A percentile compares a stretch with the other conserved stretches of the same genome.
These are phyloP conservation scores for Aspergillus sparsus DNA, from an alignment of 495 filamentous ascomycete species.

Conservation along the genomic window DNA sequence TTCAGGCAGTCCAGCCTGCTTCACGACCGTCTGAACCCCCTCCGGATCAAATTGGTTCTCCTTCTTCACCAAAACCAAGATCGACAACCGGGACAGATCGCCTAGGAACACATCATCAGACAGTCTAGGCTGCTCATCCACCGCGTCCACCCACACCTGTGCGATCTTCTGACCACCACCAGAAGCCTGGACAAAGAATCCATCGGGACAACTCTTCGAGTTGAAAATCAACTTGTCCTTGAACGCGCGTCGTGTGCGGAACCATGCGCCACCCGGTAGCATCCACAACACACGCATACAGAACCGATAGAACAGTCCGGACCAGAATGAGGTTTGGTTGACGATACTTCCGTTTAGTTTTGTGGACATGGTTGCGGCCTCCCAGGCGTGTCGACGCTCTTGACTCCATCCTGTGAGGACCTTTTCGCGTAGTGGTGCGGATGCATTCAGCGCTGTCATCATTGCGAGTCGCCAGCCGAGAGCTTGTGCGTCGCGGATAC, in stretches of 20 bases:
- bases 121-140: background rate
- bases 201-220: background rate
- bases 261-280: constrained; percentile 5
- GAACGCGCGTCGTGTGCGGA: constrained; percentile 1
- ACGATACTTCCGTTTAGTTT: constrained; percentile 14
- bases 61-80: background rate
- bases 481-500: background rate
- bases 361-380: constrained; percentile 9
- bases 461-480: constrained; percentile 39
- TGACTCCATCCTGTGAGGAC: constrained; percentile 11
- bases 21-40: background rate
- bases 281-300: constrained; percentile 9
- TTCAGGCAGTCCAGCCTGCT: background rate
- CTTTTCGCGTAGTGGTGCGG: background rate
- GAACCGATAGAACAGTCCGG: constrained; percentile 4
- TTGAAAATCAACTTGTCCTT: constrained; percentile 2
- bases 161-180: constrained; percentile 2
- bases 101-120: background rate
- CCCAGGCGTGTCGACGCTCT: constrained; percentile 12
- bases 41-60: background rate
- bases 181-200: background rate
- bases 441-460: constrained; percentile 20
- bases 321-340: constrained; percentile 10
- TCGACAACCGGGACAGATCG: background rate
- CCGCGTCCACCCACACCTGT: background rate